Evolutionary conservation across 306 rosid species (phyloP), one percentile per base, ranked within the genome.

Genomic region (Aeschynomene evenia): DNA sequence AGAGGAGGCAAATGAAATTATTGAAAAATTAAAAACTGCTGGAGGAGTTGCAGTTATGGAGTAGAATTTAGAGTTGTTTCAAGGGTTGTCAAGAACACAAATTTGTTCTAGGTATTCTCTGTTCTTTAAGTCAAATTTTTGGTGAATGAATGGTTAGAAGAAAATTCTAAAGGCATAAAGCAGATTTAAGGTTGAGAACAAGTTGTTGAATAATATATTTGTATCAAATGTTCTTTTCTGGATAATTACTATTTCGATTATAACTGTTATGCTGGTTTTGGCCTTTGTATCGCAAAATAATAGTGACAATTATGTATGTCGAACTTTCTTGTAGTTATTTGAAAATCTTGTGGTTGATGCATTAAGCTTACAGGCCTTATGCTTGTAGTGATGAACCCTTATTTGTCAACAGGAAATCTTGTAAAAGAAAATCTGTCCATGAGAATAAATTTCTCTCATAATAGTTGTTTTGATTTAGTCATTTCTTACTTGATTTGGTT

Each of bases 31-130:
- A 37, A 82, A 82, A 78, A 79, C 86, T 46, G 86, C 81, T 12
- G 86, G 86, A 36, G 86, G 83, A 66, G 81, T 66, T 65, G 86
- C 83, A 60, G 79, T 82, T 31, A 74, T 82, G 83, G 86, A 78
- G 75, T 82, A 75, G 74, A 36, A 28, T 55, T 62, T 63, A 60
- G 16, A 52, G 65, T 13, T 24, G 62, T 61, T 15, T 16, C 7
- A 49, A 72, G 72, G 23, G 71, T 42, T 64, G 42, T 71, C 49
- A 65, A n/a, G 73, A 53, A 53, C 56, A 54, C 57, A 63, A 28
- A 22, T 63, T 49, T 60, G n/a, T 73, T 64, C 21, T 46, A 53
- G 40, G 23, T 63, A 37, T 75, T 14, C 42, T 8, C 9, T 54
- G 40, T 70, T 14, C 63, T 58, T 51, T 39, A 7, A 7, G 56